Evolutionary conservation across 768 basidiomycete genomes (phyloP), one percentile per base, ranked within the genome.

Genomic region (Tulasnella sp.): DNA sequence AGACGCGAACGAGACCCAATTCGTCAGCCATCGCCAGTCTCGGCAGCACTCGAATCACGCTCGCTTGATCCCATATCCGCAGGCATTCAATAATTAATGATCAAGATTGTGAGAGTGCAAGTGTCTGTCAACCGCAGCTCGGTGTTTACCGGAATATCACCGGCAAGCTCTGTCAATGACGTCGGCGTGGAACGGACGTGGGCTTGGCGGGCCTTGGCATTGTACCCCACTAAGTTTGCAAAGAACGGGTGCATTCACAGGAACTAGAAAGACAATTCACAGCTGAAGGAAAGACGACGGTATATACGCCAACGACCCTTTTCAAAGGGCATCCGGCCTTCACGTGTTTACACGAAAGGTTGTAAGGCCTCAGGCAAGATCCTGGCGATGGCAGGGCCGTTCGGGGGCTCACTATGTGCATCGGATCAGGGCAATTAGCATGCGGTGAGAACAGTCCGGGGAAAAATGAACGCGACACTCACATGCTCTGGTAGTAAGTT

Each of bases 281-380:
- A 8, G 58, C 25, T 25, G 31, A 64, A 25, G 12, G 58, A 64
- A 0, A 12, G 31, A 12, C 1, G 58, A n/a, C 9, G 7, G 54
- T 3, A 58, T n/a, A n/a, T 22, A 31, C 25, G 9, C 15, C 25
- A 31, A 29, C 58, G 58, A 12, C 58, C 58, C 25, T 25, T 64
- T 64, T 12, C 58, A 14, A 31, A 5, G 0, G 58, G 29, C 14
- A 34, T 34, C 58, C 29, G 58, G 31, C 25, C 22, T 34, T 31
- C 12, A 70, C 9, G 6, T 19, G 15, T 45, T 73, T 73, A 73
- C 77, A 88, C 78, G 85, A 87, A 89, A 19, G 88, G 88, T 78
- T 83, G 80, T 67, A 89, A 84, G 8, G 88, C 88, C 81, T 89
- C 77, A 29, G 89, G 89, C 78, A 90, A 84, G 74, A 89, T 85